phyloP scores from a whole-genome alignment of 495 filamentous ascomycete species.

The Cetradonia linearis region DNA sequence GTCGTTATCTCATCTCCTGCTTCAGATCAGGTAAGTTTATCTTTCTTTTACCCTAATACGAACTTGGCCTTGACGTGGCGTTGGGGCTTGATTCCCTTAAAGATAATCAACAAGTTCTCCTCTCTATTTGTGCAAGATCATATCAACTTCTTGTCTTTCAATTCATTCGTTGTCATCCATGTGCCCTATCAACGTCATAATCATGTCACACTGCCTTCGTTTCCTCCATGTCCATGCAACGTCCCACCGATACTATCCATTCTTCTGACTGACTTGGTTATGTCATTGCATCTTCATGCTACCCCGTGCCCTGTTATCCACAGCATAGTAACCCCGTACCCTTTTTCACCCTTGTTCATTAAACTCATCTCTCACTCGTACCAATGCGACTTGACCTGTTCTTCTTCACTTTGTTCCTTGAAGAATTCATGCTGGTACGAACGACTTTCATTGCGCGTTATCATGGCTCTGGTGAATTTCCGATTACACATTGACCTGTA shows the following conservation, averaged over 20 bases:
- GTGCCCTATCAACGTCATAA: neutral
- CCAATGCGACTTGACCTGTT: no score
- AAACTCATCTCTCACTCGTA: no score
- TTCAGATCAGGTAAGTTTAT: neutral
- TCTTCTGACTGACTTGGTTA: neutral
- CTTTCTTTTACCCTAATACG: neutral
- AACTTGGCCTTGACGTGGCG: constrained; percentile 4
- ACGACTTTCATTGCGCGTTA: no score
- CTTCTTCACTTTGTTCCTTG: no score
- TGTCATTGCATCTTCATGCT: neutral
- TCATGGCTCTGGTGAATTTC: no score
- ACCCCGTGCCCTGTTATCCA: neutral
- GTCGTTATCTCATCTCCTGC: no score
- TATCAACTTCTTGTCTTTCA: neutral
- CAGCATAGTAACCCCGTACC: neutral
- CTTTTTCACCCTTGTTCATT: neutral
- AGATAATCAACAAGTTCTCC: neutral
- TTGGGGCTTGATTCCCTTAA: constrained; percentile 1
- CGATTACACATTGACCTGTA: neutral
- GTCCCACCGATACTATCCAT: neutral
- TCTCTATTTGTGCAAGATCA: neutral
- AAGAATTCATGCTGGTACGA: no score
- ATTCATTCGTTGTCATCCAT: no score
- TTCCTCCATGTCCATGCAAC: neutral
- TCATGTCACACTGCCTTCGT: neutral